These are phyloP conservation scores for Heimioporus retisporus DNA, from an alignment of 1,284 basidiomycete genomes.

Conservation along the genomic window DNA sequence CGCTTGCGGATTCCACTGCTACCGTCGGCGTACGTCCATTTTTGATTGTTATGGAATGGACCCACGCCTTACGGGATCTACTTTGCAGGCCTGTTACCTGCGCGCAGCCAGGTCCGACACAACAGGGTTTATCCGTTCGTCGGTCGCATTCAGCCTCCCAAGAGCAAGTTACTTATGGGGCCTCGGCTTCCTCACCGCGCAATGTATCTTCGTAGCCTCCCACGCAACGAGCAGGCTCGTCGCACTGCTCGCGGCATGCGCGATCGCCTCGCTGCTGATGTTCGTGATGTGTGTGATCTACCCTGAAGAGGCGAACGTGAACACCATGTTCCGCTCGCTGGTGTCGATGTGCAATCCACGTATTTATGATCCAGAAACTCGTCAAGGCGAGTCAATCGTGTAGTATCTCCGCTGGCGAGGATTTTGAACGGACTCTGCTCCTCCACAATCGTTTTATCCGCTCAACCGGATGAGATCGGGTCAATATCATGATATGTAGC, in stretches of 20 bases:
- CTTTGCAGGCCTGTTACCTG: slow-evolving; percentile 37
- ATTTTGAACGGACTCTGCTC: too few relatives aligned
- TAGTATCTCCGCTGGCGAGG: slow-evolving; percentile 12
- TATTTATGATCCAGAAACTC: slow-evolving; percentile 12
- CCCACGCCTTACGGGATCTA: slow-evolving; percentile 8
- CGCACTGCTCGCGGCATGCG: slow-evolving; percentile 20
- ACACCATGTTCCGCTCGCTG: slow-evolving; percentile 10
- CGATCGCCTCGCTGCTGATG: slow-evolving; percentile 26
- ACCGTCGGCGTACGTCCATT: slow-evolving; percentile 34
- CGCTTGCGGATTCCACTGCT: slow-evolving; percentile 33
- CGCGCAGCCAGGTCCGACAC: slow-evolving; percentile 25
- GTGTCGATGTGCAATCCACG: slow-evolving; percentile 18
- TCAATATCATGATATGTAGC: too few relatives aligned
- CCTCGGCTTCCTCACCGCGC: slow-evolving; percentile 30
- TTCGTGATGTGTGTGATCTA: slow-evolving; percentile 28
- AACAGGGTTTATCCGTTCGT: slow-evolving; percentile 34
- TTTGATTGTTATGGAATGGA: not conserved
- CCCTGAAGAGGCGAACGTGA: slow-evolving; percentile 25
- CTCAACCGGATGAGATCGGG: too few relatives aligned
- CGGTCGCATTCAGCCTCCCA: slow-evolving; percentile 42
- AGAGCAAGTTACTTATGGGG: slow-evolving; percentile 40
- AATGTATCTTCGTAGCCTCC: slow-evolving; percentile 33
- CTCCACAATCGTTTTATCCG: too few relatives aligned
- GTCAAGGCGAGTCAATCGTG: slow-evolving; percentile 21
- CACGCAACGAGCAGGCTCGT: slow-evolving; percentile 21